Evolutionary conservation across 345 rosid species (phyloP).

Genomic region (Corymbia maculata): DNA sequence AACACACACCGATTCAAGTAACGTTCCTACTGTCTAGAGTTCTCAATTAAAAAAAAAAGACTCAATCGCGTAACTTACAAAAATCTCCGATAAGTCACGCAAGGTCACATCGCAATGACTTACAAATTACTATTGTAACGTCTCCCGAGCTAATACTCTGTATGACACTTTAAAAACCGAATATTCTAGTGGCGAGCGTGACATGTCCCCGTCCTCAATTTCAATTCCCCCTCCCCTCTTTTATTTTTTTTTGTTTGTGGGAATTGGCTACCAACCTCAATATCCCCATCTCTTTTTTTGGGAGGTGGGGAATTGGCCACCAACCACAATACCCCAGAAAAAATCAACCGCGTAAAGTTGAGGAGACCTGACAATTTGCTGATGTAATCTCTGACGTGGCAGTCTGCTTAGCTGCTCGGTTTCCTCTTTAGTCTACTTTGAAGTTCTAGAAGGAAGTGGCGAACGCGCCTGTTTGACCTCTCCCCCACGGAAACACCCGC

Average conservation of each 20-base stretch:
- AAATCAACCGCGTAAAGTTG: not conserved
- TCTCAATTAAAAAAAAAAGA: not conserved
- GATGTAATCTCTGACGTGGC: not conserved
- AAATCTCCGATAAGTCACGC: not conserved
- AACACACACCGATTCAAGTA: rapidly evolving
- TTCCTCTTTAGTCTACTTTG: not conserved
- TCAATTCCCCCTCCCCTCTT: too few relatives aligned
- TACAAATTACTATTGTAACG: not conserved
- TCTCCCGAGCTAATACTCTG: not conserved
- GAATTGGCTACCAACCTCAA: too few relatives aligned
- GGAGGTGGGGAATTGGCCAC: not conserved
- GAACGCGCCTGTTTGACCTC: not conserved
- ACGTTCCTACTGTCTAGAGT: not conserved
- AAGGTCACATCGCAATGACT: rapidly evolving
- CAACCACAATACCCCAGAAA: not conserved
- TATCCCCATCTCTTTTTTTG: too few relatives aligned
- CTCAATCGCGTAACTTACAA: not conserved
- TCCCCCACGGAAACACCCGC: not conserved
- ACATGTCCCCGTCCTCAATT: not conserved
- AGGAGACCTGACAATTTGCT: not conserved
- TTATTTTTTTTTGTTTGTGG: rapidly evolving
- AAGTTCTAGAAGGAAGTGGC: not conserved
- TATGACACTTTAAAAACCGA: not conserved
- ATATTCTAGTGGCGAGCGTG: not conserved
- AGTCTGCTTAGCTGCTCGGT: not conserved